Evolutionary conservation across 176 grass and related monocot species (phyloP), one percentile per base, ranked within the genome.

Genomic region (Metroxylon sagu): DNA sequence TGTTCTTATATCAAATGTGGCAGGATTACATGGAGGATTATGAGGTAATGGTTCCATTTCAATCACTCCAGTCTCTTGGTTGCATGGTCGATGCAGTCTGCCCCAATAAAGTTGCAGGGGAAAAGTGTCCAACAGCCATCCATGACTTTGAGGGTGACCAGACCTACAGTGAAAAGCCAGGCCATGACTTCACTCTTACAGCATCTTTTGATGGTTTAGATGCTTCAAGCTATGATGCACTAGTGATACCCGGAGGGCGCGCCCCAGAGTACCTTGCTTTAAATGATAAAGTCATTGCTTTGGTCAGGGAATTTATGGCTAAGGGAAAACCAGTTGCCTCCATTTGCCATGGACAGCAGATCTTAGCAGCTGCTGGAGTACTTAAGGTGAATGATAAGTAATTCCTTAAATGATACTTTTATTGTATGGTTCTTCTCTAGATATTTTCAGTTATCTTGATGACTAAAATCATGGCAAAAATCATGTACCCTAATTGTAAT

Each of bases 11-110:
- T 59, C 16, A 50, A 58, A 4, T 23, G 61, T 58, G 54, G 71
- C 57, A 97, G 93, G 93, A 97, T 17, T 97, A 83, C 73, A 97
- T 97, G 93, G 93, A 97, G 60, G 84, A 91, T 82, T 97, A 92
- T 26, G 93, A 97, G 73, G 79, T 97, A 18, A 97, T 91, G 93
- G 93, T 97, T 61, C 93, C 93, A 6, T 91, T 82, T 69, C 93
- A 92, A 71, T 66, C 93, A 25, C 84, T 97, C 17, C 87, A 97
- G 85, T 84, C 93, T 65, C 93, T 97, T 30, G 93, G 87, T 59
- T 88, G 87, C 64, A 73, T 81, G 62, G 93, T 88, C 10, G 81
- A 88, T 62, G 83, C 84, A 2, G 81, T 91, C 6, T 97, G 87
- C 62, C 93, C 93, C 1, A 60, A 67, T 17, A 97, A 91, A 79